Percentiles rank a stretch among this genome's conserved stretches.
These are phyloP conservation scores for Boletus sp. DNA, from an alignment of 768 basidiomycete species.

Conservation along the genomic window DNA sequence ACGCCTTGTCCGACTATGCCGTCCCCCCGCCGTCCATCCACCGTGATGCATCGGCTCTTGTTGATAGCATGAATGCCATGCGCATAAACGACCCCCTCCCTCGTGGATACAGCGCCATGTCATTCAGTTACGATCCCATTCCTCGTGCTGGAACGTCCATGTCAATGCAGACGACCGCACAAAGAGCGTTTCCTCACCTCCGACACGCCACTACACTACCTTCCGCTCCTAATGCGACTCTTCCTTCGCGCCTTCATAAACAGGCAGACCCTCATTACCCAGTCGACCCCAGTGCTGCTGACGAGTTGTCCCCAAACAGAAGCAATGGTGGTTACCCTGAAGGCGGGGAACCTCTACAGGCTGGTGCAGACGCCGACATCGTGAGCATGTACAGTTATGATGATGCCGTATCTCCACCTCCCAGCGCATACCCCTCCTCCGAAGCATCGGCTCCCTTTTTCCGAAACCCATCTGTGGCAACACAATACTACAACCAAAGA, in stretches of 20 bases:
- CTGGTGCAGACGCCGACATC: constrained; percentile 36
- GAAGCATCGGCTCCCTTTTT: constrained; percentile 20
- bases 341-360: constrained; percentile 19
- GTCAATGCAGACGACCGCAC: constrained; percentile 41
- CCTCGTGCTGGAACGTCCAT: constrained; percentile 58
- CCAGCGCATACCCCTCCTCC: constrained; percentile 31
- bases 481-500: constrained; percentile 16
- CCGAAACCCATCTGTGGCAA: constrained; percentile 20
- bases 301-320: constrained; percentile 20
- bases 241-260: constrained; percentile 21
- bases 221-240: constrained; percentile 22
- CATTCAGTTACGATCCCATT: constrained; percentile 42
- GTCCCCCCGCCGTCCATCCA: constrained; percentile 41
- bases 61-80: constrained; percentile 55
- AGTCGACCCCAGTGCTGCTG: constrained; percentile 18
- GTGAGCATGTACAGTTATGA: constrained; percentile 41
- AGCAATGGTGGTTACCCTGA: constrained; percentile 31
- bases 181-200: constrained; percentile 34
- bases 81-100: constrained; percentile 45
- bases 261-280: constrained; percentile 32
- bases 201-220: constrained; percentile 45
- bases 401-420: constrained; percentile 28
- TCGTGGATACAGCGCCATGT: constrained; percentile 30
- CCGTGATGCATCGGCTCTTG: constrained; percentile 38
- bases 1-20: constrained; percentile 22